Percentiles rank a stretch among this genome's conserved stretches.
Conservation (phyloP, 2,329 filamentous ascomycete species). For the Gnomoniopsis smithogilvyi region DNA sequence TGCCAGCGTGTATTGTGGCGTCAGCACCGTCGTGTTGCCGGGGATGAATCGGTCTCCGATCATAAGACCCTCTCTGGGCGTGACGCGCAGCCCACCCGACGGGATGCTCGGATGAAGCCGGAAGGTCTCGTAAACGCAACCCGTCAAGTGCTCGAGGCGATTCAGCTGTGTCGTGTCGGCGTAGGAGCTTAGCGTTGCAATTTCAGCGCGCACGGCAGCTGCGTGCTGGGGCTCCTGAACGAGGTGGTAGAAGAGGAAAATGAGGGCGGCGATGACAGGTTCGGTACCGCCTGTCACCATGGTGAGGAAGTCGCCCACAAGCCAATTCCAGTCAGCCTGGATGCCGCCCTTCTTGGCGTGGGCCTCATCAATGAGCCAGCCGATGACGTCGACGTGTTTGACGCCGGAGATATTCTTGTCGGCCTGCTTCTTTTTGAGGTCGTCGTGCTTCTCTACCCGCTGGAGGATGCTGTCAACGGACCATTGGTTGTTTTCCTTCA, state of each 20-base stretch:
- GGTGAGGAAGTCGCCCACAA: not conserved
- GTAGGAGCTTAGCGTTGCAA: not conserved
- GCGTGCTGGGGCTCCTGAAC: not conserved
- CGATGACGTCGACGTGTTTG: not conserved
- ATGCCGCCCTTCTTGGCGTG: not conserved
- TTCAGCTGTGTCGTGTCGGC: not conserved
- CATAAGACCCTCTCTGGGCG: not conserved
- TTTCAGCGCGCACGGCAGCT: not conserved
- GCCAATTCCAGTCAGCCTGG: not conserved
- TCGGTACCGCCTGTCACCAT: not conserved
- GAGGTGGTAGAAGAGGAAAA: not conserved
- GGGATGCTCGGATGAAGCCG: not conserved
- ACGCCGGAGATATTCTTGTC: not conserved
- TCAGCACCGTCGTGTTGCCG: conserved; percentile 2
- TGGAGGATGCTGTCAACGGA: not conserved
- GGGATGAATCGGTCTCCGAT: conserved; percentile 3
- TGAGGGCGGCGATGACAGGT: not conserved
- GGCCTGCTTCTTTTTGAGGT: not conserved
- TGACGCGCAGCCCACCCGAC: not conserved
- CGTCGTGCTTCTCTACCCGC: not conserved
- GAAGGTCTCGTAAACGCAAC: conserved; percentile 1
- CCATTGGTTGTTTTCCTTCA: not conserved
- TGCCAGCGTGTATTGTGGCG: not conserved
- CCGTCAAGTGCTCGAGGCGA: not conserved
- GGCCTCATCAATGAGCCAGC: not conserved